phyloP scores from a whole-genome alignment of 176 grass and related monocot genomes.

The Triticum dicoccoides region DNA sequence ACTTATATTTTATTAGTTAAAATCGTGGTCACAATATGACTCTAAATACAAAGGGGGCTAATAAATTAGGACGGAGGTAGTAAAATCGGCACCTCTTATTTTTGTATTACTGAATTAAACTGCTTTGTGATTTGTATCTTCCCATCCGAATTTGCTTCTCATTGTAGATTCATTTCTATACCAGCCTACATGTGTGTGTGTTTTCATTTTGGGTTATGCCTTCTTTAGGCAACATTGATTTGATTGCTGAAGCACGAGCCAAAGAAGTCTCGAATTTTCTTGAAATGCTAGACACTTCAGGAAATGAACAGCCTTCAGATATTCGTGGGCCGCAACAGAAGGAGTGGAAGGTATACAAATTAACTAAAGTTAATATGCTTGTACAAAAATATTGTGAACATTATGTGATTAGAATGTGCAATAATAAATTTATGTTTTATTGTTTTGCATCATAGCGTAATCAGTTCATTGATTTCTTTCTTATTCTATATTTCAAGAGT shows the following conservation, averaged over 20 bases:
- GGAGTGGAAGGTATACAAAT: conserved; percentile 82
- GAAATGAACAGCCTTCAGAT: conserved; percentile 27
- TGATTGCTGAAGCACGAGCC: conserved; percentile 53
- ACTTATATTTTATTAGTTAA: no score
- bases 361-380: not conserved
- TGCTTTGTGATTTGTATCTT: not conserved
- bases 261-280: conserved; percentile 79
- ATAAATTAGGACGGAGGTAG: no score
- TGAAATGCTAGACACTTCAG: conserved; percentile 85
- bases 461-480: not conserved
- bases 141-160: not conserved
- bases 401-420: not conserved
- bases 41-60: no score
- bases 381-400: not conserved
- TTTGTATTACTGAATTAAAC: not conserved
- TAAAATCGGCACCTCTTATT: not conserved
- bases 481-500: not conserved
- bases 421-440: not conserved
- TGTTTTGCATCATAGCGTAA: not conserved
- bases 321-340: conserved; percentile 37
- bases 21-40: no score
- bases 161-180: conserved; percentile 4
- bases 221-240: conserved; percentile 55
- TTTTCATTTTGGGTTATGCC: conserved; percentile 11
- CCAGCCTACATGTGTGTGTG: not conserved